Conservation (phyloP, 106 monocot genomes). For the Hemerocallis citrina region DNA sequence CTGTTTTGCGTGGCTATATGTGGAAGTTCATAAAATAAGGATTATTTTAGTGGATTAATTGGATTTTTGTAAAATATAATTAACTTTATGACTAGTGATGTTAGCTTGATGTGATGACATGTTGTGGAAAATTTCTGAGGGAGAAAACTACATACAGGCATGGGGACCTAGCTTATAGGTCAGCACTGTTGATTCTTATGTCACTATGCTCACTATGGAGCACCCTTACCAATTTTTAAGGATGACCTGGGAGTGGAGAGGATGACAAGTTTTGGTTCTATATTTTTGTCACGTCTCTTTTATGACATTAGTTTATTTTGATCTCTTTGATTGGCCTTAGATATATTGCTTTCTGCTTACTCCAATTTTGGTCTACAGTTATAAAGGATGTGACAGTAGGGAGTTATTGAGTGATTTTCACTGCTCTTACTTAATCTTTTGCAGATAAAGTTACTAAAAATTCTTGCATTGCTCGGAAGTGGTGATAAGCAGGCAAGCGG, state of each 20-base stretch:
- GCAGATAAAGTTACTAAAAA: constrained; percentile 94
- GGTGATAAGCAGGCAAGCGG: constrained; percentile 92
- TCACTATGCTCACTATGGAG: no score
- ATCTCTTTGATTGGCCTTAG: background rate
- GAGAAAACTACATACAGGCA: no score
- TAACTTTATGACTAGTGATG: no score
- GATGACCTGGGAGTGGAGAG: no score
- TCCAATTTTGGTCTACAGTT: background rate
- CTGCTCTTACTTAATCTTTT: constrained; percentile 1
- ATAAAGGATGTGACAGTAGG: background rate
- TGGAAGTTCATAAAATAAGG: no score
- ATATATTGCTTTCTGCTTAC: constrained; percentile 1
- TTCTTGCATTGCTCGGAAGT: constrained; percentile 81
- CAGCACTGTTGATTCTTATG: background rate
- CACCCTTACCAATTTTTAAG: no score
- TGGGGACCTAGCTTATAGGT: background rate
- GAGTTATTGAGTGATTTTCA: constrained; percentile 2
- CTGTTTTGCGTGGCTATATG: no score
- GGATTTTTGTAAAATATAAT: no score
- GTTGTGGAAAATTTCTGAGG: no score
- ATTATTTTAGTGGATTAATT: no score
- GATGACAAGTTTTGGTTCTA: background rate
- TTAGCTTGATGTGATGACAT: no score
- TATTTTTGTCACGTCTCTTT: background rate
- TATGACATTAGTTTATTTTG: background rate